Base-by-base conservation (phyloP, 2,329 filamentous ascomycete species). In the Cryphonectria parasitica region DNA sequence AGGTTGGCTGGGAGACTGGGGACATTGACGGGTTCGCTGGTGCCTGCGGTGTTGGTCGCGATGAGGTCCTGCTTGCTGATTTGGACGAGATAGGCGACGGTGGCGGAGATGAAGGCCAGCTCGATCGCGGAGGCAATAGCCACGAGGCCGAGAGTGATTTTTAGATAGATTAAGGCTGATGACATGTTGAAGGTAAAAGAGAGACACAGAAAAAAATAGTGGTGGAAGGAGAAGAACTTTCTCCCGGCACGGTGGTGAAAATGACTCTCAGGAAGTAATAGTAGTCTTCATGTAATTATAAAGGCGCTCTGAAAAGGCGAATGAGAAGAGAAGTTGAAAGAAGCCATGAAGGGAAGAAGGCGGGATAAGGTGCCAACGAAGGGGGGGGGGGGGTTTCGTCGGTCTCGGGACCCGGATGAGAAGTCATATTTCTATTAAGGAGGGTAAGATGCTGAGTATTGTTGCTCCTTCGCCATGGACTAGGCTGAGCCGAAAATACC, bases 41-140 rank as follows among this genome's bases (percentile, higher is more conserved):
- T 61, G 52, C 73, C 72, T 17, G 67, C 67, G 72, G 82, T 74
- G 6, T 67, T 69, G 63, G 78, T 80, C 71, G 82, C 74, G 10
- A 68, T 69, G 60, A 79, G 80, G 22, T 75, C 74, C 17, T 75
- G 75, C 58, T 74, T 74, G 52, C 77, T 79, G 25, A 74, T 76
- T 34, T 71, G 69, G 70, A 81, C 78, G 4, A 84, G 74, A 75
- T 79, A 84, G 22, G 76, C 75, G 45, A 83, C 79, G 72, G 78
- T 83, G 73, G 76, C 77, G 64, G 79, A 80, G 66, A 83, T 75
- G 45, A 83, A 78, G 54, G 77, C 75, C 31, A 84, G 71, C 72
- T 82, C 80, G 73, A 84, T 78, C 67, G 78, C 75, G 17, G 80
- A 78, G 68, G 81, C 80, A 56, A 80, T 73, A 69, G 79, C 75